Conservation (phyloP, 208 protist genomes). For the Tritrichomonas foetus region DNA sequence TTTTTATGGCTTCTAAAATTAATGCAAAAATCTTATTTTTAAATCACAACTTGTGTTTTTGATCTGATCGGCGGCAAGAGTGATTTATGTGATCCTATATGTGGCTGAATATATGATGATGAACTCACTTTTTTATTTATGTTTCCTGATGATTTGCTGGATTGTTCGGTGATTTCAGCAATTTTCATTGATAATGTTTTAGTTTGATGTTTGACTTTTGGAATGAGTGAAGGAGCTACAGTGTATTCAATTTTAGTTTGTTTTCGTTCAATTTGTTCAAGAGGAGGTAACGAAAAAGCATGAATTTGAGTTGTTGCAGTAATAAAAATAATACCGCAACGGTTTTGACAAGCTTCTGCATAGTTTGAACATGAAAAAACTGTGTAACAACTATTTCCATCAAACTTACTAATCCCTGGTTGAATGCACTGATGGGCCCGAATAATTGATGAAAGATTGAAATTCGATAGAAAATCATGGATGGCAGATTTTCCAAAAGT, state of each 20-base stretch:
- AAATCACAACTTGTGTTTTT: too few species aligned
- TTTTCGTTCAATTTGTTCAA: background rate
- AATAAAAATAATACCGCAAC: slow-evolving; percentile 23
- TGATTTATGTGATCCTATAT: too few species aligned
- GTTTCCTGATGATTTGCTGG: too few species aligned
- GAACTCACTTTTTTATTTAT: too few species aligned
- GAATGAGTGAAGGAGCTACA: too few species aligned
- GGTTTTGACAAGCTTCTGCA: background rate
- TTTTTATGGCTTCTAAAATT: too few species aligned
- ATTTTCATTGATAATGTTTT: too few species aligned
- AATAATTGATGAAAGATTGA: background rate
- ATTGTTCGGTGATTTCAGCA: too few species aligned
- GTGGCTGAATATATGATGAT: too few species aligned
- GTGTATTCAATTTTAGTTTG: background rate
- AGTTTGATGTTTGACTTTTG: too few species aligned
- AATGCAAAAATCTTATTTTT: too few species aligned
- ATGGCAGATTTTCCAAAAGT: background rate
- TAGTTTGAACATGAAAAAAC: slow-evolving; percentile 36
- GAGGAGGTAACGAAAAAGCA: background rate
- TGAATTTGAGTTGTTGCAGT: background rate
- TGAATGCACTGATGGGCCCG: background rate
- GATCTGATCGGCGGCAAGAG: too few species aligned
- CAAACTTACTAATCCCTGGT: background rate
- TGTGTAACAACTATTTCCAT: background rate
- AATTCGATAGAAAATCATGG: background rate